These are phyloP conservation scores for Exidia glandulosa DNA, from an alignment of 768 basidiomycete species.

Conservation along the genomic window DNA sequence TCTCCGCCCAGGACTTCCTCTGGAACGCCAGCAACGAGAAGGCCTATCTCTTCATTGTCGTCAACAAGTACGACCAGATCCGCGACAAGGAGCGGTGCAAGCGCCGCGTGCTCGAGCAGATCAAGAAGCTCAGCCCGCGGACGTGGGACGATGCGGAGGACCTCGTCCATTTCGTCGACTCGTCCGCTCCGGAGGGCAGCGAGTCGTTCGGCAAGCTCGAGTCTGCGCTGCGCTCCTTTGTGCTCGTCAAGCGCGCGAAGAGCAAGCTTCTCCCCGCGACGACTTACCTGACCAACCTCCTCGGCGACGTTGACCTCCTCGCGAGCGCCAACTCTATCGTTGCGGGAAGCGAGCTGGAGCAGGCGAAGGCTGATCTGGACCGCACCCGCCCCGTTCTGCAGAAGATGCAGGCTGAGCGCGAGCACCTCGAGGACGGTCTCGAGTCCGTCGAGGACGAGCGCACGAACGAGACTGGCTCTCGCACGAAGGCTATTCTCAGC, in stretches of 20 bases:
- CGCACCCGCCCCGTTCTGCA: constrained; percentile 72
- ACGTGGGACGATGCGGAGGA: constrained; percentile 87
- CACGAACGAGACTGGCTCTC: constrained; percentile 37
- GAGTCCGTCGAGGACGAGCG: constrained; percentile 71
- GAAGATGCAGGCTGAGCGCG: constrained; percentile 67
- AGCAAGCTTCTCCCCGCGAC: constrained; percentile 91
- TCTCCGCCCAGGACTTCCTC: constrained; percentile 91
- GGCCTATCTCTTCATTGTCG: constrained; percentile 95
- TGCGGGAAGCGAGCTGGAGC: constrained; percentile 66
- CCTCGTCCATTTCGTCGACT: constrained; percentile 98
- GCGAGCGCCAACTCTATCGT: constrained; percentile 77
- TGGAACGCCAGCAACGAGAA: constrained; percentile 91
- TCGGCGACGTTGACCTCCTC: constrained; percentile 82
- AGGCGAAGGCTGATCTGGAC: constrained; percentile 59
- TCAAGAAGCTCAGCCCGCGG: constrained; percentile 82
- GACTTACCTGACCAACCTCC: constrained; percentile 83
- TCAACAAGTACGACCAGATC: constrained; percentile 96
- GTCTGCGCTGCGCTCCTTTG: constrained; percentile 82
- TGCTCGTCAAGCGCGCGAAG: constrained; percentile 89
- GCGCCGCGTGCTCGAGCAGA: constrained; percentile 82
- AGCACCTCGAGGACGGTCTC: constrained; percentile 66
- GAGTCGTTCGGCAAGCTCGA: constrained; percentile 84
- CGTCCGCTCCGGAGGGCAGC: constrained; percentile 53
- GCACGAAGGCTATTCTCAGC: constrained; percentile 48
- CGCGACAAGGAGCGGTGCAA: constrained; percentile 90